phyloP scores from a whole-genome alignment of 2,329 filamentous ascomycete species.

The Scytalidium sp. region DNA sequence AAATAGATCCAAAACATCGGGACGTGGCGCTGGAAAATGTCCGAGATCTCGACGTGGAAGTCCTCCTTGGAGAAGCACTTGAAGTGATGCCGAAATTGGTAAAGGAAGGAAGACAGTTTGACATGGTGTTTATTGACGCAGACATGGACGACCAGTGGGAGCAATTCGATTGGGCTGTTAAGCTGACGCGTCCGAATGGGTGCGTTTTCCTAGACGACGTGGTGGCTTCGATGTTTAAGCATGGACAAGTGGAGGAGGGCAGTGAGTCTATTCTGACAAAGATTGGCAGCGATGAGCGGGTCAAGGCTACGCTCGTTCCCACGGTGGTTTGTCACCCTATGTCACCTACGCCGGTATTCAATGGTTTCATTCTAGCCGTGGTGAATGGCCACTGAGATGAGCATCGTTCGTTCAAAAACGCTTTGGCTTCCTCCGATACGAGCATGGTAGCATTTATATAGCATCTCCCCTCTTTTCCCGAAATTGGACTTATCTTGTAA shows the following conservation, averaged over 20 bases:
- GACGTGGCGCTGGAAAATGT: slow-evolving; percentile 44
- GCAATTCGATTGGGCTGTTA: slow-evolving; percentile 44
- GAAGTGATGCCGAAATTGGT: slow-evolving; percentile 36
- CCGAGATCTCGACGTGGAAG: slow-evolving; percentile 39
- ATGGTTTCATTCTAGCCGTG: slow-evolving; percentile 19
- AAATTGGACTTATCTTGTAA: too few relatives aligned
- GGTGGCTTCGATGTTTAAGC: slow-evolving; percentile 35
- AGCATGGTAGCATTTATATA: too few relatives aligned
- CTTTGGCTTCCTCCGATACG: too few relatives aligned
- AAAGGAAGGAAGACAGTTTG: slow-evolving; percentile 40
- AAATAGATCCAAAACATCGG: slow-evolving; percentile 42
- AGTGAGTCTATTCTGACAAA: slow-evolving; percentile 18
- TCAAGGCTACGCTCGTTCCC: slow-evolving; percentile 16
- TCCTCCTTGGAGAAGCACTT: slow-evolving; percentile 41
- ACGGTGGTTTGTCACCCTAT: slow-evolving; percentile 12
- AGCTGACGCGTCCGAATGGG: slow-evolving; percentile 36
- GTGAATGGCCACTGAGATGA: too few relatives aligned
- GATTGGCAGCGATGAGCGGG: slow-evolving; percentile 16
- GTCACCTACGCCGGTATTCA: slow-evolving; percentile 8
- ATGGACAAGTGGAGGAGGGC: slow-evolving; percentile 15
- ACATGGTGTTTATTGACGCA: slow-evolving; percentile 52
- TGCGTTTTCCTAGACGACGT: slow-evolving; percentile 50
- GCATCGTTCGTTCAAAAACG: too few relatives aligned
- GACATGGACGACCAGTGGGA: slow-evolving; percentile 46
- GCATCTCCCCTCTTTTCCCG: too few relatives aligned